These are phyloP conservation scores for Leishmania guyanensis DNA, from an alignment of 208 protist species.

Conservation along the genomic window DNA sequence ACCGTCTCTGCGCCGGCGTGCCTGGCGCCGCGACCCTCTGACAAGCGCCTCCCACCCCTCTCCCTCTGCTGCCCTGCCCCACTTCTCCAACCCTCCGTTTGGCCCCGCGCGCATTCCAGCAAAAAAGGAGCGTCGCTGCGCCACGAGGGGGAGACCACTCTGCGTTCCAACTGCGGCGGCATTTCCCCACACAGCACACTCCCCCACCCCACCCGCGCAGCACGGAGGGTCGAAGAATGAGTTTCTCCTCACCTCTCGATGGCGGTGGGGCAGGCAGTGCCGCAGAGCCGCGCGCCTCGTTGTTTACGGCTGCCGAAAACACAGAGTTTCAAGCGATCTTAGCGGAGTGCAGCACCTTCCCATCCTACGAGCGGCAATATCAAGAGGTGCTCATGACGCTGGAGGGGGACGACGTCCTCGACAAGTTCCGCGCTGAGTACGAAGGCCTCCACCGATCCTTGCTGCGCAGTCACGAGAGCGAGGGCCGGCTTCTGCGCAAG, in stretches of 20 bases:
- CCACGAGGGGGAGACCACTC: not conserved
- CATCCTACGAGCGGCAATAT: slow-evolving; percentile 94
- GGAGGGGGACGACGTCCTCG: slow-evolving; percentile 94
- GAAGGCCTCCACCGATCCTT: slow-evolving; percentile 96
- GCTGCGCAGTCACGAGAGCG: slow-evolving; percentile 96
- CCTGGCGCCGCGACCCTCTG: not conserved
- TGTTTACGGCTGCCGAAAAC: slow-evolving; percentile 43
- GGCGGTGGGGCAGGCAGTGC: not conserved
- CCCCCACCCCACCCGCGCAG: not conserved
- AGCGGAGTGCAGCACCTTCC: slow-evolving; percentile 75
- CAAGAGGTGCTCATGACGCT: slow-evolving; percentile 94
- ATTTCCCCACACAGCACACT: not conserved
- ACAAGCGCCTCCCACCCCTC: not conserved
- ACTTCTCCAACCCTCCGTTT: not conserved
- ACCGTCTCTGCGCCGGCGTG: not conserved
- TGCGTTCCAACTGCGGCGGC: not conserved
- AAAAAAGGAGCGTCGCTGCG: not conserved
- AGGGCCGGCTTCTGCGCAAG: slow-evolving; percentile 96
- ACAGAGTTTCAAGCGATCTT: slow-evolving; percentile 57
- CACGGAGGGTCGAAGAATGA: not conserved
- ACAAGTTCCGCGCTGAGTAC: slow-evolving; percentile 96
- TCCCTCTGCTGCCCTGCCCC: not conserved
- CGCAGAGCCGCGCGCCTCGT: slow-evolving; percentile 5
- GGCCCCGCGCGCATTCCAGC: not conserved
- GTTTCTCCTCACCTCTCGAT: not conserved